A percentile compares a stretch with the other conserved stretches of the same genome.
Conservation (phyloP, 257 asterid genomes). For the Anisodus acutangulus region DNA sequence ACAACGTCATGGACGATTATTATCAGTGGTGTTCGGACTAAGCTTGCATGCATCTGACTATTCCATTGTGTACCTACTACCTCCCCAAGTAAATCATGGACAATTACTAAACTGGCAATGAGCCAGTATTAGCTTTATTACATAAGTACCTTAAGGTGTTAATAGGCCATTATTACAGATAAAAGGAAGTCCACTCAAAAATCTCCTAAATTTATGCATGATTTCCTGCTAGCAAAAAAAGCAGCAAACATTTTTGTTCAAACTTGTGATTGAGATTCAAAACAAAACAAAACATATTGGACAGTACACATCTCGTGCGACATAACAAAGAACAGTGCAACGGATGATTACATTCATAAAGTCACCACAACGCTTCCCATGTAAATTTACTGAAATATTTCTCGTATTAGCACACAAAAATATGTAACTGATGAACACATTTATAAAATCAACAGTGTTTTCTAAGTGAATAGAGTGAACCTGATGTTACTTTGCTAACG, state of each 20-base stretch:
- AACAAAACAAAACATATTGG: background rate
- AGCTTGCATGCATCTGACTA: background rate
- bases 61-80: background rate
- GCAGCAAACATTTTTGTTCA: background rate
- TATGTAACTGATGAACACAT: background rate
- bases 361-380: background rate
- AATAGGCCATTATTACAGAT: background rate
- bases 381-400: background rate
- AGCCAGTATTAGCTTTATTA: background rate
- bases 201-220: constrained; percentile 19
- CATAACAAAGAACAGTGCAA: background rate
- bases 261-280: background rate
- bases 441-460: background rate
- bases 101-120: background rate
- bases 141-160: background rate
- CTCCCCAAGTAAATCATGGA: background rate
- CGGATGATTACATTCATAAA: background rate
- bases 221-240: background rate
- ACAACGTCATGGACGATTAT: background rate
- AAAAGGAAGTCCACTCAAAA: background rate
- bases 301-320: background rate
- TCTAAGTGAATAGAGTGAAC: no score
- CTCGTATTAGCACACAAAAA: background rate
- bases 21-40: background rate
- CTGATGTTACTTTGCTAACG: no score